These are phyloP conservation scores for Coniferiporia weirii DNA, from an alignment of 1,284 basidiomycete genomes.

Conservation along the genomic window DNA sequence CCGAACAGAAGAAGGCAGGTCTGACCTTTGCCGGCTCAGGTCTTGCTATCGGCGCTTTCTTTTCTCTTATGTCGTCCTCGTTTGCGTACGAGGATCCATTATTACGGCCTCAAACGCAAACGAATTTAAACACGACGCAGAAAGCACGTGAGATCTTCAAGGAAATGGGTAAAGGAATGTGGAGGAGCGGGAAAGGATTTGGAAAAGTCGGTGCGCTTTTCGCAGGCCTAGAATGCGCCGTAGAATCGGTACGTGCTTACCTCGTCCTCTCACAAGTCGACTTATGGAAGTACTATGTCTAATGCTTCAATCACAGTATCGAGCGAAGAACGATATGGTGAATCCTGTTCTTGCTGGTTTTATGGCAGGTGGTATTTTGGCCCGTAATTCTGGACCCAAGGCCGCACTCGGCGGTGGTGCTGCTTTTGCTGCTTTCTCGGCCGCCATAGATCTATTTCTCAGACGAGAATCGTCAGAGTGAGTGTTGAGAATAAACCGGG, in stretches of 20 bases:
- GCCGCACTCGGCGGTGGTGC: slow-evolving; percentile 79
- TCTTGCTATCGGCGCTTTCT: slow-evolving; percentile 90
- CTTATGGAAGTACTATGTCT: background rate
- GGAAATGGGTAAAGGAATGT: slow-evolving; percentile 95
- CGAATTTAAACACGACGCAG: slow-evolving; percentile 58
- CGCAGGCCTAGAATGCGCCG: slow-evolving; percentile 91
- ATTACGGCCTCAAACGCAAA: slow-evolving; percentile 60
- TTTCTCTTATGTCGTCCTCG: slow-evolving; percentile 92
- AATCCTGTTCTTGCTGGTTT: slow-evolving; percentile 76
- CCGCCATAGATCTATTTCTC: slow-evolving; percentile 82
- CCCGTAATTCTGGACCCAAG: slow-evolving; percentile 79
- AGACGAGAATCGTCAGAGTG: slow-evolving; percentile 82
- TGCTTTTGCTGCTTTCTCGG: slow-evolving; percentile 89
- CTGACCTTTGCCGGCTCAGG: slow-evolving; percentile 40
- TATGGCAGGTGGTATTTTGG: slow-evolving; percentile 75
- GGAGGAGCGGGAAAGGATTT: slow-evolving; percentile 85
- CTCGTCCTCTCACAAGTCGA: background rate
- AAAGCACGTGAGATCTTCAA: slow-evolving; percentile 86
- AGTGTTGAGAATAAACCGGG: slow-evolving; percentile 30
- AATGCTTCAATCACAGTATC: slow-evolving; percentile 57
- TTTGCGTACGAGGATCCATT: slow-evolving; percentile 96
- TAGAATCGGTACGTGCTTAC: slow-evolving; percentile 80
- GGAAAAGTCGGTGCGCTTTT: slow-evolving; percentile 94
- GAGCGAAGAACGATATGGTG: slow-evolving; percentile 91
- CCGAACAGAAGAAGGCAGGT: slow-evolving; percentile 5